Evolutionary conservation across 2,329 filamentous ascomycete species (phyloP).

Genomic region (Hypoxylon sp.): DNA sequence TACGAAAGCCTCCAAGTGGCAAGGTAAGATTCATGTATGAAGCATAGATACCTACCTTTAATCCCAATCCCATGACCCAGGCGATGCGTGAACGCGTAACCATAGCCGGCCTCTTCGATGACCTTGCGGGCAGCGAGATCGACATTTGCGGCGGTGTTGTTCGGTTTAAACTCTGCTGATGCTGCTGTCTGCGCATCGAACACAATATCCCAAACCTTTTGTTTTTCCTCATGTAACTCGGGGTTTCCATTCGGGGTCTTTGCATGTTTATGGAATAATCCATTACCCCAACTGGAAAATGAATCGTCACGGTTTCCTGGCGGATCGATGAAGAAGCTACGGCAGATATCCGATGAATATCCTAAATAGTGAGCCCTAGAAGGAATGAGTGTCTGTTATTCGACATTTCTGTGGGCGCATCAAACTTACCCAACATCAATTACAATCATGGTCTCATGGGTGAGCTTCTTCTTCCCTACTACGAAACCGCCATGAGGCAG

Average conservation of each 20-base stretch:
- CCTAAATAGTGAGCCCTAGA: conserved; percentile 64
- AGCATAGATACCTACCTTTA: conserved; percentile 51
- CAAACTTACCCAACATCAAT: conserved; percentile 64
- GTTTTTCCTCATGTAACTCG: conserved; percentile 56
- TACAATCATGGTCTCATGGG: conserved; percentile 64
- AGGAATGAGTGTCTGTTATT: conserved; percentile 19
- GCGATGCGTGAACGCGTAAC: conserved; percentile 66
- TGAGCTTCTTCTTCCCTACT: conserved; percentile 60
- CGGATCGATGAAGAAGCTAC: conserved; percentile 64
- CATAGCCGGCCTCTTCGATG: conserved; percentile 67
- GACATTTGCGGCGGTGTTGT: conserved; percentile 65
- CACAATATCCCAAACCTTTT: conserved; percentile 67
- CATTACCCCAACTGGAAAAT: too few relatives aligned
- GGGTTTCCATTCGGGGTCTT: conserved; percentile 7
- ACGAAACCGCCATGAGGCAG: conserved; percentile 63
- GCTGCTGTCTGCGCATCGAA: conserved; percentile 69
- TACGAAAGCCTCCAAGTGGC: too few relatives aligned
- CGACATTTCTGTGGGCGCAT: too few relatives aligned
- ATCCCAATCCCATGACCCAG: conserved; percentile 72
- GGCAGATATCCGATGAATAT: conserved; percentile 70
- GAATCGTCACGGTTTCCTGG: too few relatives aligned
- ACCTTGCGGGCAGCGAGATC: conserved; percentile 67
- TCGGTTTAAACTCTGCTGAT: conserved; percentile 57
- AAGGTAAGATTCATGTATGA: too few relatives aligned
- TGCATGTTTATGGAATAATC: too few relatives aligned